Evolutionary conservation across 768 basidiomycete genomes (phyloP).

Genomic region (Lactarius trivialis): DNA sequence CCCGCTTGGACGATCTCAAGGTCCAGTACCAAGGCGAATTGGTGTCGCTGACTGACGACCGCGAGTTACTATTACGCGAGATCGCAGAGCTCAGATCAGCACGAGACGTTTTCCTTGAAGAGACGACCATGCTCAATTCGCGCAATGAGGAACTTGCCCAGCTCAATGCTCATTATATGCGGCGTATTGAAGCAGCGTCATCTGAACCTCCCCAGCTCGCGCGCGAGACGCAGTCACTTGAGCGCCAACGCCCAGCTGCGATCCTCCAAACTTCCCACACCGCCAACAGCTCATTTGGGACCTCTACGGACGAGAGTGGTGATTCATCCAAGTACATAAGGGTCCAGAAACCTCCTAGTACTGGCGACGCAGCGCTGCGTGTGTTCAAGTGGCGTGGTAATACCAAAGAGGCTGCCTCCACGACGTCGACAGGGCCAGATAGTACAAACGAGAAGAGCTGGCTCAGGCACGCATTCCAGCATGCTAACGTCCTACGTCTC

Average conservation of each 20-base stretch:
- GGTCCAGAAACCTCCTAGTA: constrained; percentile 26
- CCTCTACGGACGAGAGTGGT: constrained; percentile 40
- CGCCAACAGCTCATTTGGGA: constrained; percentile 13
- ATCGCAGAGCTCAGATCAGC: constrained; percentile 81
- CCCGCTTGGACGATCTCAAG: constrained; percentile 82
- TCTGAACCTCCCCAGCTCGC: background rate
- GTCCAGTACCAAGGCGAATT: constrained; percentile 84
- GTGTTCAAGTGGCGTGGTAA: constrained; percentile 52
- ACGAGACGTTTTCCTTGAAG: constrained; percentile 82
- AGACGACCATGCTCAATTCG: constrained; percentile 83
- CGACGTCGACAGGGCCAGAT: constrained; percentile 25
- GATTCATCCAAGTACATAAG: constrained; percentile 40
- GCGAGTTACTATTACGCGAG: constrained; percentile 72
- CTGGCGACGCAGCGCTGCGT: constrained; percentile 39
- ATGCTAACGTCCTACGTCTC: constrained; percentile 79
- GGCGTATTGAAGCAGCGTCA: constrained; percentile 55
- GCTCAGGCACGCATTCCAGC: constrained; percentile 81
- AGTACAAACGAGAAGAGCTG: constrained; percentile 24
- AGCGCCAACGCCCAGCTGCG: background rate
- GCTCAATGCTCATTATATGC: constrained; percentile 74
- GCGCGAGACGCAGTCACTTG: constrained; percentile 12
- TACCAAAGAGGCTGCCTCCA: constrained; percentile 61
- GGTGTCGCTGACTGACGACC: constrained; percentile 73
- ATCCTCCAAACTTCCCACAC: constrained; percentile 4
- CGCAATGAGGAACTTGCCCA: constrained; percentile 92